These are phyloP conservation scores for Cryptosporidium ubiquitum DNA, from an alignment of 169 alveolate species.

Conservation along the genomic window DNA sequence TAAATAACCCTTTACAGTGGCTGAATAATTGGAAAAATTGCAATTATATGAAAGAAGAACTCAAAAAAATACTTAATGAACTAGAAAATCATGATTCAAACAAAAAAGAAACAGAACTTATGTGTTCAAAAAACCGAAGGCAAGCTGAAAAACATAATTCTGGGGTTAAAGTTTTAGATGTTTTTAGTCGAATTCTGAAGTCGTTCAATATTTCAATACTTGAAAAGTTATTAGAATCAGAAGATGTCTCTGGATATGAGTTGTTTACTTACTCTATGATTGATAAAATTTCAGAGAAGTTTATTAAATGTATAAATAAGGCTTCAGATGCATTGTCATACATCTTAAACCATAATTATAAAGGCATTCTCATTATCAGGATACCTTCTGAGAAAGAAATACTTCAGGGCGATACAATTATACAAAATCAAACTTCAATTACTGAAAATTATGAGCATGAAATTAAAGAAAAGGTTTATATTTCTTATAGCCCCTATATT, in stretches of 20 bases:
- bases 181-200: slow-evolving; percentile 11
- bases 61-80: slow-evolving; percentile 26
- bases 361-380: slow-evolving; percentile 4
- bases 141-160: neutral
- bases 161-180: slow-evolving; percentile 29
- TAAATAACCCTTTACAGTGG: neutral
- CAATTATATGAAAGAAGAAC: slow-evolving; percentile 33
- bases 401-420: slow-evolving; percentile 7
- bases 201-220: slow-evolving; percentile 33
- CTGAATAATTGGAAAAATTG: neutral
- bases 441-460: neutral
- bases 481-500: slow-evolving; percentile 56
- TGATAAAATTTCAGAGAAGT: slow-evolving; percentile 18
- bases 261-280: slow-evolving; percentile 6
- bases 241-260: slow-evolving; percentile 13
- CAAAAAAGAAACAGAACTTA: neutral
- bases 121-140: slow-evolving; percentile 6
- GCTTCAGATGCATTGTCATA: slow-evolving; percentile 1
- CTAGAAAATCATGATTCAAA: neutral
- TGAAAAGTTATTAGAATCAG: slow-evolving; percentile 27
- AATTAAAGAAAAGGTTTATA: slow-evolving; percentile 10
- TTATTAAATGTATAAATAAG: slow-evolving; percentile 15
- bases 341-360: neutral
- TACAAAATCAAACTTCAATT: neutral
- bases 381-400: slow-evolving; percentile 34